Evolutionary conservation across 306 rosid genomes (phyloP).

Genomic region (Mucuna pruriens): DNA sequence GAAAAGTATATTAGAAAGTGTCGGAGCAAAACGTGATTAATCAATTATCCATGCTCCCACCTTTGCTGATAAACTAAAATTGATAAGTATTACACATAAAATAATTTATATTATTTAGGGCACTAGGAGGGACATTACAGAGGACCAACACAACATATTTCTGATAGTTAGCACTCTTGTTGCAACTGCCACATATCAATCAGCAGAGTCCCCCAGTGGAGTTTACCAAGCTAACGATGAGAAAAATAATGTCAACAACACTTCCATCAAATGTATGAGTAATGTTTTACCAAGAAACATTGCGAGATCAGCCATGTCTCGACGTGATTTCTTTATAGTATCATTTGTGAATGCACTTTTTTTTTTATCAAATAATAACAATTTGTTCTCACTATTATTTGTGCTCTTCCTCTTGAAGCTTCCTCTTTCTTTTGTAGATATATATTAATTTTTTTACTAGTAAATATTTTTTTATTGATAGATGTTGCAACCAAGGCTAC

Average conservation of each 20-base stretch:
- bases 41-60: background rate
- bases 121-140: background rate
- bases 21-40: background rate
- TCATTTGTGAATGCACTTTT: background rate
- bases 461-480: no score
- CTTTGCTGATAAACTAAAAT: background rate
- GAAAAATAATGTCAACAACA: background rate
- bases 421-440: no score
- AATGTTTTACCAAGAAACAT: accelerated
- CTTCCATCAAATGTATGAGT: background rate
- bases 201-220: conserved; percentile 9
- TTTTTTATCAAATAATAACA: no score
- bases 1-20: background rate
- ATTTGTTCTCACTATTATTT: no score
- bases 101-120: background rate
- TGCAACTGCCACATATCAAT: conserved; percentile 13
- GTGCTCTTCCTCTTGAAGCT: no score
- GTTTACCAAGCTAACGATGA: background rate
- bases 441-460: no score
- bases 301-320: background rate
- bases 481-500: no score
- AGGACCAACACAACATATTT: background rate
- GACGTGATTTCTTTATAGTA: background rate
- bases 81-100: background rate
- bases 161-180: conserved; percentile 3